Base-by-base conservation (phyloP, 2,329 filamentous ascomycete genomes). In the Pseudogymnoascus sp. region DNA sequence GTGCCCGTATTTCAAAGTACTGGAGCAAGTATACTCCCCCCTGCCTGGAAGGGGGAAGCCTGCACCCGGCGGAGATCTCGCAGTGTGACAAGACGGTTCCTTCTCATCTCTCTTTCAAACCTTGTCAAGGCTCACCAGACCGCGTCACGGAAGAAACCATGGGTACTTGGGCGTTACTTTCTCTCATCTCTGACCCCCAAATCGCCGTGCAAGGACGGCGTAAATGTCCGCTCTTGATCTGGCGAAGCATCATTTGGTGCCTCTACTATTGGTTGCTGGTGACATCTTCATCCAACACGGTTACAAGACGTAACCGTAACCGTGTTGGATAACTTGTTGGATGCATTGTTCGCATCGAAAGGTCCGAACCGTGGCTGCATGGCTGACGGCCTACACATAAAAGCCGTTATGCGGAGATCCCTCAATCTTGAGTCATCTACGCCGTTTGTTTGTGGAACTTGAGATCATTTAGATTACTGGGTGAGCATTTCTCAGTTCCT, bases 301-400 rank as follows among this genome's bases (percentile, higher is more conserved):
- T 53, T 53, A 53, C 47, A 26, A 31, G 47, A 26, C 47, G 31
- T 53, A n/a, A n/a, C n/a, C n/a, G n/a, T n/a, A n/a, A n/a, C n/a
- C n/a, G n/a, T n/a, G n/a, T n/a, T n/a, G n/a, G n/a, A n/a, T n/a
- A n/a, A n/a, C n/a, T 53, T 53, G 47, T 53, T 31, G 47, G 47
- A 31, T 53, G 47, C 47, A 53, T 53, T 53, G 26, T 53, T 53
- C 26, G 14, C 47, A 53, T 53, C 47, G 10, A 53, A 53, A 53
- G 47, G 47, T 53, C 47, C 47, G 47, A 53, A 53, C 47, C 44
- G 44, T n/a, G 47, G 47, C 47, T 26, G 47, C 47, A 53, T 53
- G 26, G 47, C 47, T 53, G 10, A 53, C 24, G 47, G 26, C 47
- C 14, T 31, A 31, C 24, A 6, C 42, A 50, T 1, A 19, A 7